phyloP scores from a whole-genome alignment of 805 yeast species.

The Yamadazyma sp. region DNA sequence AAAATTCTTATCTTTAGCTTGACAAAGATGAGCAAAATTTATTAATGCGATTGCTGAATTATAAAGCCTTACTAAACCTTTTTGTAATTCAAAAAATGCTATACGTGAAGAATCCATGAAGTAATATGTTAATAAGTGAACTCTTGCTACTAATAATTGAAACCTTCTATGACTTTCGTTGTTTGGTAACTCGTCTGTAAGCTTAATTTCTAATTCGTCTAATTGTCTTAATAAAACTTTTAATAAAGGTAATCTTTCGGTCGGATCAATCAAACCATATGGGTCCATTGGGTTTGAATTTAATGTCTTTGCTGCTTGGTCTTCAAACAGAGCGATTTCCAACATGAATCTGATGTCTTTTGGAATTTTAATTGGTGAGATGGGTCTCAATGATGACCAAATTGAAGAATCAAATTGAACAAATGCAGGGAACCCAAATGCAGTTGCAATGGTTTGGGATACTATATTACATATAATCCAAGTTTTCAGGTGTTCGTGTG shows the following conservation, averaged over 20 bases:
- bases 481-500: conserved; percentile 79
- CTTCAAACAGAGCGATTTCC: conserved; percentile 81
- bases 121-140: conserved; percentile 80
- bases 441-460: conserved; percentile 84
- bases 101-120: conserved; percentile 62
- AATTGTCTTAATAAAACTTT: conserved; percentile 68
- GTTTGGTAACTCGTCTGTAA: conserved; percentile 33
- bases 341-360: conserved; percentile 68
- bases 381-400: conserved; percentile 47
- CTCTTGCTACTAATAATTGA: conserved; percentile 66
- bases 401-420: conserved; percentile 78
- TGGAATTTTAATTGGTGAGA: conserved; percentile 47
- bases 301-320: conserved; percentile 75
- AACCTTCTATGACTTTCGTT: conserved; percentile 67
- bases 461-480: conserved; percentile 94
- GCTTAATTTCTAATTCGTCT: conserved; percentile 67
- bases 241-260: conserved; percentile 73
- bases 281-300: conserved; percentile 68
- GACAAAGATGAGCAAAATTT: conserved; percentile 62
- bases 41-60: conserved; percentile 75
- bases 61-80: conserved; percentile 73
- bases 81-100: conserved; percentile 58
- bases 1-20: conserved; percentile 56
- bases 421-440: conserved; percentile 93
- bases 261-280: conserved; percentile 59